Evolutionary conservation across 163 green algal species (phyloP).

Genomic region (Scenedesmus sp.): DNA sequence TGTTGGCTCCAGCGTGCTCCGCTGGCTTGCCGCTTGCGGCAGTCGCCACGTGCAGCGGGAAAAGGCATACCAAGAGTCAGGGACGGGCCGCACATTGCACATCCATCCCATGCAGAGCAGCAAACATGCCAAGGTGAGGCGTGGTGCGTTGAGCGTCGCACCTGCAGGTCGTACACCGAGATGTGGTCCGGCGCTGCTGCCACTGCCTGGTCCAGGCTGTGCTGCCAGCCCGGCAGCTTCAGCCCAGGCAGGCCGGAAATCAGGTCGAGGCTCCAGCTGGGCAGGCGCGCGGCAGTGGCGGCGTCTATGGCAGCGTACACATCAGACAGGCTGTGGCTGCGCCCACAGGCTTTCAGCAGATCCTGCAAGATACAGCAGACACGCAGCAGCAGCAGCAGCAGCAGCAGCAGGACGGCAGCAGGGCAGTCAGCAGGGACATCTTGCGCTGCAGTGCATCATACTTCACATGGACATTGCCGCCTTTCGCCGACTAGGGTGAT

Average conservation of each 20-base stretch:
- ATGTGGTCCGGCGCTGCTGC: conserved; percentile 82
- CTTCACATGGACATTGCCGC: background rate
- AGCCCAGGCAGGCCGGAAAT: conserved; percentile 93
- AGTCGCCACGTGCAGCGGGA: too few species aligned
- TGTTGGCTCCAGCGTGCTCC: too few species aligned
- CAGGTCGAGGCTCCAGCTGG: conserved; percentile 92
- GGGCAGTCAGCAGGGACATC: background rate
- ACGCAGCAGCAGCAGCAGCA: conserved; percentile 40
- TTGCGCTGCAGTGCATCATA: background rate
- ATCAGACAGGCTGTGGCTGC: conserved; percentile 86
- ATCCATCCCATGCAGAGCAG: too few species aligned
- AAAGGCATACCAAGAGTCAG: too few species aligned
- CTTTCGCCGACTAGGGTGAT: background rate
- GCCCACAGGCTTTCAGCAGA: conserved; percentile 85
- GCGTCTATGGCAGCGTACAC: conserved; percentile 82
- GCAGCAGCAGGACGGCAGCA: too few species aligned
- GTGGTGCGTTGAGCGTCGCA: background rate
- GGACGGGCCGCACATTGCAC: too few species aligned
- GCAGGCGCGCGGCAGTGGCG: conserved; percentile 68
- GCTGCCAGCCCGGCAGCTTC: conserved; percentile 76
- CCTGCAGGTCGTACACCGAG: conserved; percentile 94
- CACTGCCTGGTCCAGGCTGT: conserved; percentile 79
- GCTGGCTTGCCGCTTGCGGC: too few species aligned
- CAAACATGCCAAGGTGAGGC: too few species aligned
- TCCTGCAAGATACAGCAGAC: conserved; percentile 58